These are phyloP conservation scores for Aristolochia contorta DNA, from an alignment of 164 flowering plant species.

Conservation along the genomic window DNA sequence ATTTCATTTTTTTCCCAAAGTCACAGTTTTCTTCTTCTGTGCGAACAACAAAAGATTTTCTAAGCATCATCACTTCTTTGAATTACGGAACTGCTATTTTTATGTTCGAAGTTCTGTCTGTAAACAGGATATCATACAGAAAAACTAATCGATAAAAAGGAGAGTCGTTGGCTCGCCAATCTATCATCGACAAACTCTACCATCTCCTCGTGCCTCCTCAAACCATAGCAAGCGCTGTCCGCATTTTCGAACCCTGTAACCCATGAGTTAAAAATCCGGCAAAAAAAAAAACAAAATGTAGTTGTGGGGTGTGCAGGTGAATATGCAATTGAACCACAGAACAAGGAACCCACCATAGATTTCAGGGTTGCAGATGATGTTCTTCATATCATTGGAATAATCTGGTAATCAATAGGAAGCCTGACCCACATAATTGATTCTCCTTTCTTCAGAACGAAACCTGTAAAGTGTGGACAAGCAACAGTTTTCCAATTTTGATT, in stretches of 20 bases:
- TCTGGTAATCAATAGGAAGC: too few relatives aligned
- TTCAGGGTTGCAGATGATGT: conserved; percentile 34
- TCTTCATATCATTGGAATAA: conserved; percentile 51
- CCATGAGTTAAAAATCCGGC: background rate
- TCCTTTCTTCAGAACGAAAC: background rate
- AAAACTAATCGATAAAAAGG: too few relatives aligned
- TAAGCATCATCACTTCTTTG: too few relatives aligned
- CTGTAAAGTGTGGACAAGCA: background rate
- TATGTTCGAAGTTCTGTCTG: too few relatives aligned
- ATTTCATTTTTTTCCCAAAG: too few relatives aligned
- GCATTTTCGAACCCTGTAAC: conserved; percentile 46
- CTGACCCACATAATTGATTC: conserved; percentile 23
- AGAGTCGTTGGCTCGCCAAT: too few relatives aligned
- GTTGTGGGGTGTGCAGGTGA: background rate
- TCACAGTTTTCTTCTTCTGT: too few relatives aligned
- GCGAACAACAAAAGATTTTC: too few relatives aligned
- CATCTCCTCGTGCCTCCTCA: conserved; percentile 33
- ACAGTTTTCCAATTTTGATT: conserved; percentile 4
- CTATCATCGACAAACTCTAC: too few relatives aligned
- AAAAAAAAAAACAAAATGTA: background rate
- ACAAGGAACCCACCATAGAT: conserved; percentile 26
- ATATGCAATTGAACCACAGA: background rate
- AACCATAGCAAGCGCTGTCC: conserved; percentile 57
- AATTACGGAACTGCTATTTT: too few relatives aligned
- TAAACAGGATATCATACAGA: too few relatives aligned